Evolutionary conservation across 2,329 filamentous ascomycete genomes (phyloP).

Genomic region (Emergomyces orientalis): DNA sequence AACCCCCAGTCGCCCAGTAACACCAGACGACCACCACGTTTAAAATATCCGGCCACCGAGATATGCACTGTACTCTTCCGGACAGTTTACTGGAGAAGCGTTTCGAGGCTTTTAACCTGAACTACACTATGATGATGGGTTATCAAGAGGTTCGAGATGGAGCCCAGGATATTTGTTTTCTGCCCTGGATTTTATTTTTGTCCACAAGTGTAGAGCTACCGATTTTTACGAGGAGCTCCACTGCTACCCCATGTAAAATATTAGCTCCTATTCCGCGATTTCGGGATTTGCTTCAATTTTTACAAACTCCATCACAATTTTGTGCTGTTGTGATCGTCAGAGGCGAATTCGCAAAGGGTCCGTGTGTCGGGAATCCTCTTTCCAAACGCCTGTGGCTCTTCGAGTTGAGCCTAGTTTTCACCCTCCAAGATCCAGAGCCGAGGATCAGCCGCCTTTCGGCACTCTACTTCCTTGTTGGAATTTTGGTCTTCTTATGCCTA

Average conservation of each 20-base stretch:
- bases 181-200: background rate
- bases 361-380: background rate
- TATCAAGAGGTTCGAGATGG: no score
- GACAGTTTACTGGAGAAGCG: no score
- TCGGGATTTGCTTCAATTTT: background rate
- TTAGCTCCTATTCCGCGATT: background rate
- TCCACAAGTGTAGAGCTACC: no score
- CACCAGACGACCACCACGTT: no score
- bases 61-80: background rate
- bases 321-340: background rate
- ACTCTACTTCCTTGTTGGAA: background rate
- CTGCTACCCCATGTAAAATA: background rate
- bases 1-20: no score
- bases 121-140: no score
- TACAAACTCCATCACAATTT: background rate
- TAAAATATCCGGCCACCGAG: no score
- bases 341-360: background rate
- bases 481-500: background rate
- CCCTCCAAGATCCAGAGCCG: background rate
- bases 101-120: no score
- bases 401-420: background rate
- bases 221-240: background rate
- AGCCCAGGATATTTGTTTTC: no score
- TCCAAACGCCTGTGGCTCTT: background rate
- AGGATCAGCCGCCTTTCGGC: background rate